Evolutionary conservation across 208 protist species (phyloP).

Genomic region (Vickermania ingenoplastis): DNA sequence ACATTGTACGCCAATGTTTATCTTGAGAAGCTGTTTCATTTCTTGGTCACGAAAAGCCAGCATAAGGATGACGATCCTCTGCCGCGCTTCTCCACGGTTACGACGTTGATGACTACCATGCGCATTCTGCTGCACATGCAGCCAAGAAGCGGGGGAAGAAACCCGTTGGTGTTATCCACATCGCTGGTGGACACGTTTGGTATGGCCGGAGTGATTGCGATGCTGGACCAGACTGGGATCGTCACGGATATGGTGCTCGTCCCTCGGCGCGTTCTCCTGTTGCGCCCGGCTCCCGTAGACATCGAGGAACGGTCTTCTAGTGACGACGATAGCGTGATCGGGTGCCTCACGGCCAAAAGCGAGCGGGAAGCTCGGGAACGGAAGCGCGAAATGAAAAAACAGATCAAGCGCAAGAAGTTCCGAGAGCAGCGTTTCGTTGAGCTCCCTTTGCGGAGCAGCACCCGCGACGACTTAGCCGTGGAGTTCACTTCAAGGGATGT

Average conservation of each 20-base stretch:
- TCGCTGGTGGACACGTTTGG: conserved; percentile 79
- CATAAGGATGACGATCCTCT: conserved; percentile 65
- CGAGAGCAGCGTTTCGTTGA: conserved; percentile 68
- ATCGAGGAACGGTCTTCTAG: conserved; percentile 33
- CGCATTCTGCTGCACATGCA: conserved; percentile 37
- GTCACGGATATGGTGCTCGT: conserved; percentile 87
- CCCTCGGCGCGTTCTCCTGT: conserved; percentile 56
- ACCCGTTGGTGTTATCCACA: conserved; percentile 58
- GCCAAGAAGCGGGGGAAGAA: conserved; percentile 31
- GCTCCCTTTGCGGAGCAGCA: conserved; percentile 38
- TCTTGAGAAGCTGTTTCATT: conserved; percentile 73
- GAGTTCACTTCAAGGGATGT: conserved; percentile 46
- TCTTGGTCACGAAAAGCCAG: conserved; percentile 52
- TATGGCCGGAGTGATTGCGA: conserved; percentile 74
- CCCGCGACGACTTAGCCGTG: conserved; percentile 54
- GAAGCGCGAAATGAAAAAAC: conserved; percentile 45
- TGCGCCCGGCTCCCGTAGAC: conserved; percentile 19
- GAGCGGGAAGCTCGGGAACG: conserved; percentile 39
- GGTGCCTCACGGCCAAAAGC: conserved; percentile 20
- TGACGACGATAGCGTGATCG: conserved; percentile 21
- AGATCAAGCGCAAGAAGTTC: conserved; percentile 71
- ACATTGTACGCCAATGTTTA: conserved; percentile 81
- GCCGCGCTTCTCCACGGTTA: conserved; percentile 61
- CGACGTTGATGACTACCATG: conserved; percentile 40
- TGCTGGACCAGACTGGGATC: conserved; percentile 74